Evolutionary conservation across 768 basidiomycete genomes (phyloP), one percentile per base, ranked within the genome.

Genomic region (Gyrodon lividus): DNA sequence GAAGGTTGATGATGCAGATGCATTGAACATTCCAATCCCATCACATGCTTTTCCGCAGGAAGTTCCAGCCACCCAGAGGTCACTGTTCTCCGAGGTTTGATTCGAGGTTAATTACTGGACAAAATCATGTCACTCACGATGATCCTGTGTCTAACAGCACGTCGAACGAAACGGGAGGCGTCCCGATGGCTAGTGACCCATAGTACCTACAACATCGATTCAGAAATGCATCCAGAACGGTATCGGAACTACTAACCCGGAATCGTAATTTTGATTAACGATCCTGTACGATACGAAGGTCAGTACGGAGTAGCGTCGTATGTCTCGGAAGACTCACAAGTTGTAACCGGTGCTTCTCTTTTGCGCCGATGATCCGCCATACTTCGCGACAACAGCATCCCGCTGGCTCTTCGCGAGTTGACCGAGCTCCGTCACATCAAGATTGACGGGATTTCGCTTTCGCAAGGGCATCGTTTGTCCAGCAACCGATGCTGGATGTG

Each of bases 231-330:
- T 5, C 6, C 23, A 26, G 20, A 6, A 8, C 41, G 16, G 23
- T 2, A 1, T 6, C 20, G 20, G 8, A 52, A 46, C 2, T 23
- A 60, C 74, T 44, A 59, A 83, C 84, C 78, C 81, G 12, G 86
- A 83, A 66, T 91, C 89, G 13, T 72, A 65, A 34, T 76, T 75
- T 67, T 89, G 85, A 59, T 87, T 82, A 16, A 78, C 74, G 16
- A 88, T 66, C 44, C 87, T 89, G 56, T 19, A 37, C 5, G 14
- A n/a, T 13, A 28, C 30, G 33, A 13, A 5, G 7, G 33, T 61
- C 20, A 63, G 52, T 33, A 43, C 2, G 37, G 28, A 24, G n/a
- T 34, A 30, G 17, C 14, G 10, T 13, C 16, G 17, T 19, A 19
- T n/a, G 17, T 19, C 35, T 37, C 35, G 17, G 48, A 46, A 26